Conservation (phyloP, 805 yeast species). For the Debaryomyces castellii region DNA sequence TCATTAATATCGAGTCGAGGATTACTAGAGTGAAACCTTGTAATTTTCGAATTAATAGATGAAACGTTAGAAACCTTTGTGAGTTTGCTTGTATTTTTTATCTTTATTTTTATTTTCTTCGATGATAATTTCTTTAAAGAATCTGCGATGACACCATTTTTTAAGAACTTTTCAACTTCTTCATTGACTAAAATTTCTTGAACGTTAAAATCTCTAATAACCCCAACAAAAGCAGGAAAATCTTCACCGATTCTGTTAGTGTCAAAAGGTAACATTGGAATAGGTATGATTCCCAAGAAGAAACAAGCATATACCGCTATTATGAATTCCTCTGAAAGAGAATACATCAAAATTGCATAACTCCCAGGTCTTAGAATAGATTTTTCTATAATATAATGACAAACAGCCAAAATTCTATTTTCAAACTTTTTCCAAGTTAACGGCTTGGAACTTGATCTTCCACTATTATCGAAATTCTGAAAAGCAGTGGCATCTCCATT, state of each 20-base stretch:
- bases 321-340: slow-evolving; percentile 82
- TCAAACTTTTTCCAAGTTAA: slow-evolving; percentile 80
- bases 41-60: slow-evolving; percentile 42
- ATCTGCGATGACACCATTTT: slow-evolving; percentile 63
- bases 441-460: slow-evolving; percentile 36
- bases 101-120: slow-evolving; percentile 43
- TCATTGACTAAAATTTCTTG: slow-evolving; percentile 72
- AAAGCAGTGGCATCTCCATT: slow-evolving; percentile 83
- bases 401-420: slow-evolving; percentile 69
- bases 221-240: slow-evolving; percentile 58
- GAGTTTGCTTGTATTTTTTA: slow-evolving; percentile 67
- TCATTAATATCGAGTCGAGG: slow-evolving; percentile 13
- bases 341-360: slow-evolving; percentile 75
- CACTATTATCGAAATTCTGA: slow-evolving; percentile 38
- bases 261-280: slow-evolving; percentile 75
- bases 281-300: slow-evolving; percentile 72
- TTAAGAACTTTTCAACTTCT: slow-evolving; percentile 69
- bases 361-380: slow-evolving; percentile 66
- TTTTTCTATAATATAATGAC: slow-evolving; percentile 68
- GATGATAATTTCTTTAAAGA: slow-evolving; percentile 51
- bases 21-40: slow-evolving; percentile 38
- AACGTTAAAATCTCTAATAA: slow-evolving; percentile 71
- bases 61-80: slow-evolving; percentile 40
- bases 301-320: slow-evolving; percentile 86
- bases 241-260: slow-evolving; percentile 71